Evolutionary conservation across 208 protist species (phyloP).

Genomic region (Leishmania arabica): DNA sequence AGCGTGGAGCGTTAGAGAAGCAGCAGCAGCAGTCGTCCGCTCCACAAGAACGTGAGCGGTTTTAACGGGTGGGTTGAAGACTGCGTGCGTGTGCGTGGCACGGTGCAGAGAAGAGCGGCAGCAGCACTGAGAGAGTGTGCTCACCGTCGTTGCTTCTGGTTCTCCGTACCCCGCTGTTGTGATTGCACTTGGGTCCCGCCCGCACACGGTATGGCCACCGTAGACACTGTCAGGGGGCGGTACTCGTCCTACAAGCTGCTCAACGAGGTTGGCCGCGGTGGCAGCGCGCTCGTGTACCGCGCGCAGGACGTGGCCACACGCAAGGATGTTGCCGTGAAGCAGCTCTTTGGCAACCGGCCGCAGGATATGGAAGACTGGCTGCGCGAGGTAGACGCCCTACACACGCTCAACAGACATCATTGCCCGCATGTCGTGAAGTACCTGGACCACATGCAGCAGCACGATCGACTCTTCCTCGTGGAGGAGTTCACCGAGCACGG

Average conservation of each 20-base stretch:
- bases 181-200: neutral
- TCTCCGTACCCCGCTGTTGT: neutral
- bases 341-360: slow-evolving; percentile 42
- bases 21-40: neutral
- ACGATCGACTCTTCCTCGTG: slow-evolving; percentile 65
- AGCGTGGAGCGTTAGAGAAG: neutral
- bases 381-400: slow-evolving; percentile 70
- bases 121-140: neutral
- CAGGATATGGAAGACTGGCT: slow-evolving; percentile 55
- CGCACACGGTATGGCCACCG: slow-evolving; percentile 17
- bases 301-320: slow-evolving; percentile 57
- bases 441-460: slow-evolving; percentile 77
- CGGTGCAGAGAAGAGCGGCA: neutral
- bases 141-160: neutral
- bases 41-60: neutral
- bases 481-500: slow-evolving; percentile 75
- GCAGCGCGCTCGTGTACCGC: slow-evolving; percentile 72
- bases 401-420: slow-evolving; percentile 42
- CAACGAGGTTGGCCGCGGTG: slow-evolving; percentile 74
- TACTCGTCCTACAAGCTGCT: slow-evolving; percentile 82
- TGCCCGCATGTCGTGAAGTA: slow-evolving; percentile 71
- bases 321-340: slow-evolving; percentile 71
- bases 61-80: neutral
- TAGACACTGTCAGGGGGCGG: slow-evolving; percentile 66
- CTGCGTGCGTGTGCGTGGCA: neutral